Evolutionary conservation across 129 eudicot species (phyloP).

Genomic region (Solidago caesia): DNA sequence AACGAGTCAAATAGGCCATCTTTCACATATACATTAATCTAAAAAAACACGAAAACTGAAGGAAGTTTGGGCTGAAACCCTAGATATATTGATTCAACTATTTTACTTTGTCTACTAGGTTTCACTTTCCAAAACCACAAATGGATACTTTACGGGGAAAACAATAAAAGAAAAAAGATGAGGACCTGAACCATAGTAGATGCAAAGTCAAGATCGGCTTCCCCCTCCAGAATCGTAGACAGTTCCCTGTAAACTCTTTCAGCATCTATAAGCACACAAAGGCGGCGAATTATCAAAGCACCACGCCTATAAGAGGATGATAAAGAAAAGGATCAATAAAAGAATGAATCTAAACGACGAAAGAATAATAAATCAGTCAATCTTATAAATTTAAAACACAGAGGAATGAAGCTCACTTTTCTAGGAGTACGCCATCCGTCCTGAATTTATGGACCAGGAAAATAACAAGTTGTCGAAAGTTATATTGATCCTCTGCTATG

Average conservation of each 20-base stretch:
- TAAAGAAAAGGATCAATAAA: slow-evolving; percentile 6
- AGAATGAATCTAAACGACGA: not conserved
- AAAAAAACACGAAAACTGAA: too few species aligned
- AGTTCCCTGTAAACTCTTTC: slow-evolving; percentile 86
- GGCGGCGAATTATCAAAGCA: slow-evolving; percentile 84
- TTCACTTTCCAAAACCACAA: not conserved
- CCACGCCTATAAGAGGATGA: slow-evolving; percentile 60
- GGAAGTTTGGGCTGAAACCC: too few species aligned
- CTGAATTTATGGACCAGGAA: slow-evolving; percentile 71
- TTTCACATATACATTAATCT: not conserved
- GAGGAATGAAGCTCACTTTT: slow-evolving; percentile 52
- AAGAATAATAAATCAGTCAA: slow-evolving; percentile 12
- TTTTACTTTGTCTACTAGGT: not conserved
- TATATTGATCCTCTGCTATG: slow-evolving; percentile 72
- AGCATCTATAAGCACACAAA: slow-evolving; percentile 92
- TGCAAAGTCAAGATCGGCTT: slow-evolving; percentile 88
- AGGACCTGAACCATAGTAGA: slow-evolving; percentile 90
- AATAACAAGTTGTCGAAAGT: slow-evolving; percentile 82
- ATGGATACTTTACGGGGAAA: not conserved
- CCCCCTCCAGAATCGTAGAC: slow-evolving; percentile 80
- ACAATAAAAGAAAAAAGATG: not conserved
- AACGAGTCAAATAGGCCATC: too few species aligned
- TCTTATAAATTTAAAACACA: not conserved
- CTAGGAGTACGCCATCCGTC: slow-evolving; percentile 62
- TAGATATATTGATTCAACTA: too few species aligned